A percentile compares a stretch with the other conserved stretches of the same genome.
Conservation (phyloP, 192 early-diverging fungal species). For the Backusella tarrabulga region DNA sequence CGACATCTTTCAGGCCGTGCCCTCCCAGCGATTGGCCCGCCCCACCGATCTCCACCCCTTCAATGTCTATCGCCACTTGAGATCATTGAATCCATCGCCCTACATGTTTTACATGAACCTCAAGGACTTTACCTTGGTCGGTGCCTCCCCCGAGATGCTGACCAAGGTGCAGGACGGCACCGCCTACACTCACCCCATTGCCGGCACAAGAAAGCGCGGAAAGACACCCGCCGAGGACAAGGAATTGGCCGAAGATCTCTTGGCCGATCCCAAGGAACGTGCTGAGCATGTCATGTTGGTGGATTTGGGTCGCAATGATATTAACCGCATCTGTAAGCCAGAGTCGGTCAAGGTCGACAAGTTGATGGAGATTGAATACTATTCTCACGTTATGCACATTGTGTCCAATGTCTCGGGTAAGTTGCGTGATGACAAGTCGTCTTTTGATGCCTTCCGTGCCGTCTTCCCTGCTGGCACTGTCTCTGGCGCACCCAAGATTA, state of each 20-base stretch:
- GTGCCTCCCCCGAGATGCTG: constrained; percentile 98
- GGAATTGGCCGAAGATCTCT: constrained; percentile 83
- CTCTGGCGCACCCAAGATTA: constrained; percentile 97
- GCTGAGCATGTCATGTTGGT: constrained; percentile 99
- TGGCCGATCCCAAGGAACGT: constrained; percentile 93
- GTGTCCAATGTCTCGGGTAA: constrained; percentile 94
- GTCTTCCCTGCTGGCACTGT: constrained; percentile 99
- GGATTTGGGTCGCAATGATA: constrained; percentile 97
- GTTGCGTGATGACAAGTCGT: constrained; percentile 85
- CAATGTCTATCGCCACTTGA: constrained; percentile 95
- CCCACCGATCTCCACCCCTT: constrained; percentile 92
- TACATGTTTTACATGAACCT: constrained; percentile 99
- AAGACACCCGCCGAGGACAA: constrained; percentile 84
- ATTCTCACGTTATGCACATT: constrained; percentile 99
- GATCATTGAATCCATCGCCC: constrained; percentile 97
- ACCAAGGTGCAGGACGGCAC: constrained; percentile 82
- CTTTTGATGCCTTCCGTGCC: constrained; percentile 94
- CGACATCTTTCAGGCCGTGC: constrained; percentile 98
- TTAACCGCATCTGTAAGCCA: constrained; percentile 95
- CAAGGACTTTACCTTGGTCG: constrained; percentile 91
- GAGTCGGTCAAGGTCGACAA: constrained; percentile 91
- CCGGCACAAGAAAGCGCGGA: constrained; percentile 93
- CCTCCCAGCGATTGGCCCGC: constrained; percentile 86
- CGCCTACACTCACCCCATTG: constrained; percentile 95
- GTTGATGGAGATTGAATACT: constrained; percentile 96